Percentiles rank a stretch among this genome's conserved stretches.
Conservation (phyloP, 2,329 filamentous ascomycete species). For the Xylaria sp. region DNA sequence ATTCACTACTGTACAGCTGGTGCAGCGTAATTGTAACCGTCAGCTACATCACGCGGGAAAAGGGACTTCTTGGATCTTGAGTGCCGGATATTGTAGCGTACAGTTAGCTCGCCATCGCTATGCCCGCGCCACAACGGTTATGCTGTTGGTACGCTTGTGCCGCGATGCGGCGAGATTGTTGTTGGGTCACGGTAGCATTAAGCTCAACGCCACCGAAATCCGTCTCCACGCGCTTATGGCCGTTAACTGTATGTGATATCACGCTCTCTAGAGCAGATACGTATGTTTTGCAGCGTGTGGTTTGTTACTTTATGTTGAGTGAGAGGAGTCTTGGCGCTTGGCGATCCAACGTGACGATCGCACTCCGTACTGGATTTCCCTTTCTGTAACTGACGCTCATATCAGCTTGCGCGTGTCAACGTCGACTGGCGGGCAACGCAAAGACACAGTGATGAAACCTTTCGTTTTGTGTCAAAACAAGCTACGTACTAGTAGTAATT, state of each 20-base stretch:
- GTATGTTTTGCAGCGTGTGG: background rate
- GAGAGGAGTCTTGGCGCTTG: slow-evolving; percentile 1
- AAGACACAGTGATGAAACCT: background rate
- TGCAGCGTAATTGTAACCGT: slow-evolving; percentile 5
- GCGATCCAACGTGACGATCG: slow-evolving; percentile 7
- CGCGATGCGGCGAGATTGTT: slow-evolving; percentile 4
- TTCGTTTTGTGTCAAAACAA: background rate
- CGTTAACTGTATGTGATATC: background rate
- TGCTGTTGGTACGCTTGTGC: slow-evolving; percentile 11
- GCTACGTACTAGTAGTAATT: background rate
- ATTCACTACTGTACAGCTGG: background rate
- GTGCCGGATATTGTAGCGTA: background rate
- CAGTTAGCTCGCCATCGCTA: slow-evolving; percentile 3
- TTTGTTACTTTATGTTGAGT: slow-evolving; percentile 4
- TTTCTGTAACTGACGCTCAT: slow-evolving; percentile 3
- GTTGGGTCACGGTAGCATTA: slow-evolving; percentile 16
- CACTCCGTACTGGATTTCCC: slow-evolving; percentile 27
- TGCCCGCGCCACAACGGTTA: slow-evolving; percentile 2
- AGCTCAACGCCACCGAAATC: slow-evolving; percentile 12
- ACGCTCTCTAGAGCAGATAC: background rate
- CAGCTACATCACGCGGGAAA: slow-evolving; percentile 6
- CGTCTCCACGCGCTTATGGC: background rate
- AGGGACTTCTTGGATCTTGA: background rate
- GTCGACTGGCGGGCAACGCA: slow-evolving; percentile 18
- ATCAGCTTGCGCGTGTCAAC: background rate